Percentiles rank a stretch among this genome's conserved stretches.
phyloP scores from a whole-genome alignment of 176 grass and related monocot species.

The Saccharum spontaneum region DNA sequence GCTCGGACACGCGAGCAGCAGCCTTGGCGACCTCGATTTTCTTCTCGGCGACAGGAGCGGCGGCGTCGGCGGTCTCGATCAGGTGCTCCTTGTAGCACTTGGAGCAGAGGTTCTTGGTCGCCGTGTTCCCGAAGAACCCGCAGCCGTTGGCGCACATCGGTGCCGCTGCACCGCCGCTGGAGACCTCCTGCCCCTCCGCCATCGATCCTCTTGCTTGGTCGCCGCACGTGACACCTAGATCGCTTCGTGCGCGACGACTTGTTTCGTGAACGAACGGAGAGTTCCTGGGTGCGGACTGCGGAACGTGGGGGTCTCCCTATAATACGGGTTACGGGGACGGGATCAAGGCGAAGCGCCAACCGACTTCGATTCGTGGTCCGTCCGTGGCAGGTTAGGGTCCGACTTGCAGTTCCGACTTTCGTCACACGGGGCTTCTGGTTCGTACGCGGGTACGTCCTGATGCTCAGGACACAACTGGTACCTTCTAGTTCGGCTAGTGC shows the following conservation, averaged over 20 bases:
- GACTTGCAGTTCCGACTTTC: neutral
- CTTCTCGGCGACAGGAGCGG: neutral
- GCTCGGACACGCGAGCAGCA: neutral
- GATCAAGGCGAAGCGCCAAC: neutral
- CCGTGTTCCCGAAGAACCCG: conserved; percentile 47
- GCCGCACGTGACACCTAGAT: neutral
- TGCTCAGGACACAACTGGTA: neutral
- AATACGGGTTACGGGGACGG: neutral
- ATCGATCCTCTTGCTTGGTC: neutral
- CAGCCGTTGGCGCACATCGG: conserved; percentile 42
- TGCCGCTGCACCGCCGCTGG: neutral
- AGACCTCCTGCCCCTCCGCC: neutral
- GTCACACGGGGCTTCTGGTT: neutral
- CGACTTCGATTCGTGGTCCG: neutral
- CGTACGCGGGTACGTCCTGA: too few relatives aligned
- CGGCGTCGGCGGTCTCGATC: neutral
- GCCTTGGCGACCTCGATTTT: neutral
- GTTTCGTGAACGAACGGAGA: neutral
- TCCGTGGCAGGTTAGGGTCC: neutral
- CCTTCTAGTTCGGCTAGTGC: neutral
- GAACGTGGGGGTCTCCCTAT: neutral
- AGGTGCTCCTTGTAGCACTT: conserved; percentile 42
- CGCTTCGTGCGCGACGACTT: neutral
- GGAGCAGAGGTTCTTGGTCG: conserved; percentile 45
- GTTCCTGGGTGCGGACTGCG: neutral